Base-by-base conservation (phyloP, 352 stramenopile genomes). In the Phytophthora cryptogea region DNA sequence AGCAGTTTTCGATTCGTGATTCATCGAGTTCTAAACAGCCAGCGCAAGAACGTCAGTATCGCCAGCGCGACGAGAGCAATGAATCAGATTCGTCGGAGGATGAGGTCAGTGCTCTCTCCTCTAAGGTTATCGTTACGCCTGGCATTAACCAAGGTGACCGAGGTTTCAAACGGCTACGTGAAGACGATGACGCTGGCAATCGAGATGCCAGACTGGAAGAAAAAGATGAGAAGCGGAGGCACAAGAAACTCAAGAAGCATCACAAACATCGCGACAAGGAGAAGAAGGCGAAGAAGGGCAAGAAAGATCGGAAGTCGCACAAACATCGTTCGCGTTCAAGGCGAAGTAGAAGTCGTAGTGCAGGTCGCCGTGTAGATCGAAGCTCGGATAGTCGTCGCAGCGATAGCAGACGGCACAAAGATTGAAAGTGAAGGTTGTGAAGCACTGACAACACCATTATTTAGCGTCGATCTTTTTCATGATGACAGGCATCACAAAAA, bases 191-290 rank as follows among this genome's bases (percentile, higher is more conserved):
- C 28, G 41, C 6, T 13, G 33, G 55, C 7, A 31, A 13, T 51
- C 27, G 27, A 0, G 46, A 69, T 32, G 42, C 32, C 8, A 59
- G 55, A 54, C 41, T 16, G 20, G 20, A 65, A 42, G 39, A 14
- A 30, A 68, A 65, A 41, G 57, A 73, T 48, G 67, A 77, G n/a
- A 56, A 45, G 13, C 36, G 47, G 11, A 67, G 63, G 17, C 61
- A 74, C 17, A 72, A 72, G 23, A 79, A 78, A n/a, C 62, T 70
- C 46, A 75, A 74, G 45, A 76, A 76, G 31, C 61, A 69, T 14
- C 61, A 69, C 39, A 70, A 66, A 16, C 66, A 75, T 14, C 71
- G 57, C 28, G 59, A 61, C 4, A 64, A 67, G 20, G 53, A 67
- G 0, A 69, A 60, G 17, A 55, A 62, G 23, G 59, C 16, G 17